phyloP scores from a whole-genome alignment of 805 yeast species.

The Yueomyces sp. region DNA sequence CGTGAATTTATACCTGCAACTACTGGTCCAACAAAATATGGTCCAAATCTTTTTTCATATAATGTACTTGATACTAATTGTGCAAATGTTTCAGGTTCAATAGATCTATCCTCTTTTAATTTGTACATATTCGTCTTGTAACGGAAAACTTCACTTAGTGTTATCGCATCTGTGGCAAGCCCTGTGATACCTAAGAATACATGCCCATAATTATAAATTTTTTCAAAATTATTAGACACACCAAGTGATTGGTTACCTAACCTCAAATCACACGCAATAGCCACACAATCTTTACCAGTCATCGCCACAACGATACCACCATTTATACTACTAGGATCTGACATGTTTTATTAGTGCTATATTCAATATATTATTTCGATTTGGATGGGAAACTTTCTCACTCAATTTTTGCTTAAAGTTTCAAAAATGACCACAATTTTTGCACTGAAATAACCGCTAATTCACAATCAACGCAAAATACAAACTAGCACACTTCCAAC shows the following conservation, averaged over 20 bases:
- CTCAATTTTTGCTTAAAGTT: too few species aligned
- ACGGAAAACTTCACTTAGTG: conserved; percentile 71
- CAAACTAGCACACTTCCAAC: too few species aligned
- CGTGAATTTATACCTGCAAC: conserved; percentile 89
- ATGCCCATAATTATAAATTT: conserved; percentile 75
- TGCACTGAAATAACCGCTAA: too few species aligned
- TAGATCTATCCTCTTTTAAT: conserved; percentile 77
- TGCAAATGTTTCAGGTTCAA: conserved; percentile 90
- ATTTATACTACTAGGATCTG: conserved; percentile 68
- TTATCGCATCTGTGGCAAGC: conserved; percentile 83
- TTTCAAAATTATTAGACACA: conserved; percentile 83
- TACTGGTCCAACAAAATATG: conserved; percentile 91
- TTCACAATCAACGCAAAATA: too few species aligned
- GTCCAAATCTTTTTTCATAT: conserved; percentile 87
- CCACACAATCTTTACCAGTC: conserved; percentile 97
- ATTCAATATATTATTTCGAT: too few species aligned
- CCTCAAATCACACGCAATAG: conserved; percentile 91
- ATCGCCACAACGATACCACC: conserved; percentile 98
- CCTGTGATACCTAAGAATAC: conserved; percentile 90
- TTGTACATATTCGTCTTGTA: conserved; percentile 79
- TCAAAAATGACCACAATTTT: too few species aligned
- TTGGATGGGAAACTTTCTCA: too few species aligned
- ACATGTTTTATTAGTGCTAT: conserved; percentile 27
- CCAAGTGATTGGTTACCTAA: conserved; percentile 91
- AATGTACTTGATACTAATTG: conserved; percentile 81